These are phyloP conservation scores for Sugiyamaella lignohabitans DNA, from an alignment of 805 yeast genomes.

Conservation along the genomic window DNA sequence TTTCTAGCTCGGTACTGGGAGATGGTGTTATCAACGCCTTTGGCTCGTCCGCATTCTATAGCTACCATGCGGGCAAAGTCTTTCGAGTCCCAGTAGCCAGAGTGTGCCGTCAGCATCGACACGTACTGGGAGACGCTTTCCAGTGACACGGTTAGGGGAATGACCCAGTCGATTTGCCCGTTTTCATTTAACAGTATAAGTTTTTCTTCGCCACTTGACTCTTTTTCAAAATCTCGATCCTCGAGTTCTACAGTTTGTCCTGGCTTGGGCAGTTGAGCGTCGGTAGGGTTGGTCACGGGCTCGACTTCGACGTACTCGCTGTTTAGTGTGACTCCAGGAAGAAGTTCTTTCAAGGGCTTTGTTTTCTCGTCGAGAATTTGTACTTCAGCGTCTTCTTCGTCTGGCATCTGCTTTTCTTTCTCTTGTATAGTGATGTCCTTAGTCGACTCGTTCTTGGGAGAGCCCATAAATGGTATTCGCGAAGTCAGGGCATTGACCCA, in stretches of 20 bases:
- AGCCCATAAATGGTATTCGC: slow-evolving; percentile 2
- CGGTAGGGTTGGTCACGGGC: not conserved
- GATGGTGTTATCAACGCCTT: slow-evolving; percentile 26
- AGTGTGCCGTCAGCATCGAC: slow-evolving; percentile 81
- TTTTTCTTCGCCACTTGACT: slow-evolving; percentile 29
- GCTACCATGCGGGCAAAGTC: slow-evolving; percentile 64
- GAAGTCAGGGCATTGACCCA: slow-evolving; percentile 1
- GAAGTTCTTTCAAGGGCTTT: no score
- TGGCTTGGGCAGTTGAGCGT: not conserved
- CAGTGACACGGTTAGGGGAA: slow-evolving; percentile 51
- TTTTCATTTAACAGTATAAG: slow-evolving; percentile 55
- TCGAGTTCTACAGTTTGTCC: slow-evolving; percentile 22
- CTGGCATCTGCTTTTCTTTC: no score
- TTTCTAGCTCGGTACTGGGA: slow-evolving; percentile 21
- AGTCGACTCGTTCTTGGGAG: not conserved
- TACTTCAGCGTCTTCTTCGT: slow-evolving; percentile 6
- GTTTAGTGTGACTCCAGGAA: no score
- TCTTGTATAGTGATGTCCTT: not conserved
- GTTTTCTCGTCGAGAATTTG: no score
- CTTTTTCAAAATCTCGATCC: slow-evolving; percentile 21
- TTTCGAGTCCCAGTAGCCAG: slow-evolving; percentile 79
- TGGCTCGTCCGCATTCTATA: slow-evolving; percentile 30
- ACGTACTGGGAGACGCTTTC: slow-evolving; percentile 60
- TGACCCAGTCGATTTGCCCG: slow-evolving; percentile 78
- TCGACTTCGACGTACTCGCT: not conserved